Evolutionary conservation across 352 stramenopile genomes (phyloP).

Genomic region (Phytophthora brassicae): DNA sequence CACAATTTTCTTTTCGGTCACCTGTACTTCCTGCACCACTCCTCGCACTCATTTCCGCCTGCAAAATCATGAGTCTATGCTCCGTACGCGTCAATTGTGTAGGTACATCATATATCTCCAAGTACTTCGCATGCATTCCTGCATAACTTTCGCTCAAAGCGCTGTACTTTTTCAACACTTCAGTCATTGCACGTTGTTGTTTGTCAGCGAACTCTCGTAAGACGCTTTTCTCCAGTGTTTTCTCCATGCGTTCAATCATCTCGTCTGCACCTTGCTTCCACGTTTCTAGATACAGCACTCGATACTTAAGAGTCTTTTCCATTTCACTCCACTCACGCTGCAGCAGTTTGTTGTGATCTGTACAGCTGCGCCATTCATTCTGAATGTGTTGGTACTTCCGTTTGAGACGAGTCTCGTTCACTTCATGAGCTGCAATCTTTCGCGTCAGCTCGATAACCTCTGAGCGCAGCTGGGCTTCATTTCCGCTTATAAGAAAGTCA

Average conservation of each 20-base stretch:
- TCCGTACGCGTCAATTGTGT: conserved; percentile 43
- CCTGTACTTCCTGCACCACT: neutral
- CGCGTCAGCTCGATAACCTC: conserved; percentile 73
- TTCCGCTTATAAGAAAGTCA: conserved; percentile 27
- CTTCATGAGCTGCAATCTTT: conserved; percentile 76
- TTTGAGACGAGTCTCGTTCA: conserved; percentile 78
- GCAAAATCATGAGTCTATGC: conserved; percentile 53
- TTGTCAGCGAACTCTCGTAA: conserved; percentile 49
- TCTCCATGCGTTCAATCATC: conserved; percentile 64
- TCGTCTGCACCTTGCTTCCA: conserved; percentile 83
- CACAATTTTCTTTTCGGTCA: neutral
- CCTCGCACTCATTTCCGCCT: conserved; percentile 33
- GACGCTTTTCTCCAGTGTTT: conserved; percentile 61
- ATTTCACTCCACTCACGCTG: conserved; percentile 87
- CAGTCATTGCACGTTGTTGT: conserved; percentile 33
- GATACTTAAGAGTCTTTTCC: conserved; percentile 84
- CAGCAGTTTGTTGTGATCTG: conserved; percentile 36
- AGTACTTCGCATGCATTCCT: conserved; percentile 51
- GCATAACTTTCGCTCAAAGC: conserved; percentile 44
- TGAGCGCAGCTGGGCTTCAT: conserved; percentile 42
- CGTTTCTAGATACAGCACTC: conserved; percentile 91
- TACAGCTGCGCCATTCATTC: conserved; percentile 40
- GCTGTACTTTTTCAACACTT: conserved; percentile 43
- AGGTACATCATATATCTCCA: conserved; percentile 52
- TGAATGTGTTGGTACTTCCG: conserved; percentile 61